Base-by-base conservation (phyloP, 805 yeast species). In the Sugiyamaella chiloensis region DNA sequence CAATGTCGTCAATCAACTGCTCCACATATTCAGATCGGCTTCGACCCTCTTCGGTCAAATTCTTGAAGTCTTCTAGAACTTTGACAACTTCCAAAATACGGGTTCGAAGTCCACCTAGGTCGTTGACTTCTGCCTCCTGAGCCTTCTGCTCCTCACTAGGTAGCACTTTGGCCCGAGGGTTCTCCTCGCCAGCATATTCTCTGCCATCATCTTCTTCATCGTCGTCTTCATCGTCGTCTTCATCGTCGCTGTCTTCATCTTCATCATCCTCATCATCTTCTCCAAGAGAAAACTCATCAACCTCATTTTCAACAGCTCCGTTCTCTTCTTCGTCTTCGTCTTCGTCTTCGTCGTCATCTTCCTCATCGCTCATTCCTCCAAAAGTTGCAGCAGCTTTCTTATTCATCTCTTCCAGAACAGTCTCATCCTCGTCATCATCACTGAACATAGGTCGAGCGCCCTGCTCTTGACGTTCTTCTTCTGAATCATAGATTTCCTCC, bases 61-160 rank as follows among this genome's bases (percentile, higher is more conserved):
- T 83, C 62, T 81, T 82, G 71, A 91, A 88, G 67, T 91, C 87
- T 66, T 91, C 97, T 58, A 93, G 76, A 14, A 91, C 96, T 65
- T 90, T 90, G 43, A 90, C 91, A 53, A 95, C 80, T 71, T 93
- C 99, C 58, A 91, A 81, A 85, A 93, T 91, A 70, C 99, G 81
- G 16, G 96, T 87, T 69, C 98, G 81, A 5, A 87, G 77, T 59
- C 86, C 74, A 5, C 89, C 86, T 42, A 90, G 75, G 64, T 89
- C 96, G 56, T 81, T 81, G 40, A 88, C 83, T 17, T 39, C 40
- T 47, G 70, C 67, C 24, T 72, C 71, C 26, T 58, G 47, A 46
- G 74, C 77, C 47, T 71, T 75, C 58, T 82, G 85, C 61, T 82
- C 87, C 21, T 68, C 79, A 2, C 83, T 71, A 31, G 96, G 96